Evolutionary conservation across 2,329 filamentous ascomycete genomes (phyloP), one percentile per base, ranked within the genome.

Genomic region (Scorias spongiosa): DNA sequence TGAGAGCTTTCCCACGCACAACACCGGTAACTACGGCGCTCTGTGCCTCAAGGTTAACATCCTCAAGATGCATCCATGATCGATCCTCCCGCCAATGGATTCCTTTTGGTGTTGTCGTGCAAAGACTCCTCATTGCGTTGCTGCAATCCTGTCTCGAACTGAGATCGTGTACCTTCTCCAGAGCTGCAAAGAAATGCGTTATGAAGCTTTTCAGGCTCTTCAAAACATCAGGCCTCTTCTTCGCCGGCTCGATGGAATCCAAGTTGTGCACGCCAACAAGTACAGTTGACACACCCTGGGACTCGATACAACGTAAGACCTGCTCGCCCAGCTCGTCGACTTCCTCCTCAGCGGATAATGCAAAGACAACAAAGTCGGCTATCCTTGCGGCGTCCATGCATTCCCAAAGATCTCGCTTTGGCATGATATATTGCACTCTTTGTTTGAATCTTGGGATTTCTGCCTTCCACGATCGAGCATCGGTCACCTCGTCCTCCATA

Each of bases 21-120:
- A 91, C 76, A 52, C 91, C 91, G 0, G 85, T 93, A 37, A 98
- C 59, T 2, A 62, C 57, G 17, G 60, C 54, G 39, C 75, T 71
- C 1, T 71, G 68, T 12, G 58, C 61, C 17, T 75, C 70, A 72
- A 87, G 93, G 52, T 75, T 66, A 43, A 94, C 70, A 26, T 88
- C 75, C 51, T 98, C 91, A 4, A 89, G 77, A 45, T 94, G 67
- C 81, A 98, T 85, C 84, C 91, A 98, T 55, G 87, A 93, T 53
- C 91, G 76, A 51, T 94, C 86, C 42, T 98, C 91, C 54, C 91
- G 78, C 91, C 91, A 98, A 49, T 81, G 71, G n/a, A 98, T 76
- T 1, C 91, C 91, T 66, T 93, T 96, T 10, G 91, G 89, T 38
- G 82, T 87, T 30, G 83, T 86, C 50, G 80, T 94, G 70, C 91